Conservation (phyloP, 495 filamentous ascomycete genomes). For the Neurospora hispaniola region DNA sequence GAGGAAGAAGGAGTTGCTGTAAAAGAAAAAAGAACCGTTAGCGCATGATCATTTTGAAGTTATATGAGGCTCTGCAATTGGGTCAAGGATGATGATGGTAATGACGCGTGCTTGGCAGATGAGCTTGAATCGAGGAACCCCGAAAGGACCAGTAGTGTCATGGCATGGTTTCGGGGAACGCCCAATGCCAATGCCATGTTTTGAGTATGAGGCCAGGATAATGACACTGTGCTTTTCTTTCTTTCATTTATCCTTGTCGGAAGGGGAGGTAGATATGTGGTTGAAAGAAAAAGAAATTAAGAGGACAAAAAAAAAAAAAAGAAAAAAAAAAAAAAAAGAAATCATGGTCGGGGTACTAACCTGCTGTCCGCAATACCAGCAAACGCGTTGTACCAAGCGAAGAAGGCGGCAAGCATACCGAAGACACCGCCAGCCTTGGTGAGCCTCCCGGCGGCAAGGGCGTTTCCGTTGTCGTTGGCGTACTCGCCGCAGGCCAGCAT, state of each 20-base stretch:
- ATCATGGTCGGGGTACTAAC: conserved; percentile 28
- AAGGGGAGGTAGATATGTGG: neutral
- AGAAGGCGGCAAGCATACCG: conserved; percentile 77
- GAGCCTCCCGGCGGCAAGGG: conserved; percentile 25
- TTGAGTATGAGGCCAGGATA: neutral
- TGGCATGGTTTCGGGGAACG: neutral
- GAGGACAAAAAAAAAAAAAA: conserved; percentile 3
- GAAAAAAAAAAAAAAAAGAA: conserved; percentile 3
- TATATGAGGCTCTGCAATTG: conserved; percentile 3
- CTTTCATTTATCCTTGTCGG: neutral
- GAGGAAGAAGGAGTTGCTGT: conserved; percentile 84
- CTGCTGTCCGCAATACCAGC: conserved; percentile 91
- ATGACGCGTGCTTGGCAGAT: conserved; percentile 20
- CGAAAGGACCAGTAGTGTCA: neutral
- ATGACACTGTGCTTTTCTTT: neutral
- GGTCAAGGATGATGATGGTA: conserved; percentile 5
- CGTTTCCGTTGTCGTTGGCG: conserved; percentile 23
- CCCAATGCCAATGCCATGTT: neutral
- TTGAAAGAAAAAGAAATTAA: neutral
- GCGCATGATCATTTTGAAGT: conserved; percentile 5
- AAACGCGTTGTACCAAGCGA: conserved; percentile 94
- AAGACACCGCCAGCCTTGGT: conserved; percentile 80
- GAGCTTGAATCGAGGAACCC: neutral
- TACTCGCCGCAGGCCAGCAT: conserved; percentile 72
- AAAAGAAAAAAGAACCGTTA: conserved; percentile 2